Percentiles rank a stretch among this genome's conserved stretches.
Evolutionary conservation across 1,284 basidiomycete genomes (phyloP).

Genomic region (Austropuccinia psidii): DNA sequence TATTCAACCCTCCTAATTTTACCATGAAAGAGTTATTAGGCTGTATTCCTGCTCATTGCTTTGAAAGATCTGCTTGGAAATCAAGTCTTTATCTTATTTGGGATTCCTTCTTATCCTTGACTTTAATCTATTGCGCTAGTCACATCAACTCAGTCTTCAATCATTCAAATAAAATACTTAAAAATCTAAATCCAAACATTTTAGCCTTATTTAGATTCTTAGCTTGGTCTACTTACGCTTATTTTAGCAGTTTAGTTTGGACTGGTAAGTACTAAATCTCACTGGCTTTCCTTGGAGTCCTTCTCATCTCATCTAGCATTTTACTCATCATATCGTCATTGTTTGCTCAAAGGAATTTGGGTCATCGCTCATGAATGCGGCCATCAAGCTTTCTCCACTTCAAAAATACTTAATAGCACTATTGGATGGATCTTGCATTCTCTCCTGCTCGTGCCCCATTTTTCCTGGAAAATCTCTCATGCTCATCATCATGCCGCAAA

Average conservation of each 20-base stretch:
- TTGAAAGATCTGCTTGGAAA: constrained; percentile 75
- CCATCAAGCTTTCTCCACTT: constrained; percentile 94
- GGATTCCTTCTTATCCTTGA: constrained; percentile 65
- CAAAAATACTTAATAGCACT: constrained; percentile 81
- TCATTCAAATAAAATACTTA: not conserved
- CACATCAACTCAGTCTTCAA: constrained; percentile 55
- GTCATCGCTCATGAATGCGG: constrained; percentile 52
- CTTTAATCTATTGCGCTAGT: constrained; percentile 62
- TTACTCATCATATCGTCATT: not conserved
- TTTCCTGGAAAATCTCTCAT: constrained; percentile 93
- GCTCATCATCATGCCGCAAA: constrained; percentile 91
- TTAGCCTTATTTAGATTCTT: constrained; percentile 55
- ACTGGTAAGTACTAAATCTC: constrained; percentile 72
- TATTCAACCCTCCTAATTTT: not conserved
- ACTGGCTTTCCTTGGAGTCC: constrained; percentile 62
- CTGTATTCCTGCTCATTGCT: constrained; percentile 61
- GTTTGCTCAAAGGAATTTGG: not conserved
- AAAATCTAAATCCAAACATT: constrained; percentile 46
- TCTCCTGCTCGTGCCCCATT: constrained; percentile 86
- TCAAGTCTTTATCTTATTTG: constrained; percentile 74
- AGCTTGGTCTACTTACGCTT: constrained; percentile 73
- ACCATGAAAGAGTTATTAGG: not conserved
- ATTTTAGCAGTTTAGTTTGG: constrained; percentile 74
- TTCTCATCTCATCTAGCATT: constrained; percentile 42
- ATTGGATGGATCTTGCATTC: constrained; percentile 94